Base-by-base conservation (phyloP, 2,329 filamentous ascomycete genomes). In the Cadophora gregata region DNA sequence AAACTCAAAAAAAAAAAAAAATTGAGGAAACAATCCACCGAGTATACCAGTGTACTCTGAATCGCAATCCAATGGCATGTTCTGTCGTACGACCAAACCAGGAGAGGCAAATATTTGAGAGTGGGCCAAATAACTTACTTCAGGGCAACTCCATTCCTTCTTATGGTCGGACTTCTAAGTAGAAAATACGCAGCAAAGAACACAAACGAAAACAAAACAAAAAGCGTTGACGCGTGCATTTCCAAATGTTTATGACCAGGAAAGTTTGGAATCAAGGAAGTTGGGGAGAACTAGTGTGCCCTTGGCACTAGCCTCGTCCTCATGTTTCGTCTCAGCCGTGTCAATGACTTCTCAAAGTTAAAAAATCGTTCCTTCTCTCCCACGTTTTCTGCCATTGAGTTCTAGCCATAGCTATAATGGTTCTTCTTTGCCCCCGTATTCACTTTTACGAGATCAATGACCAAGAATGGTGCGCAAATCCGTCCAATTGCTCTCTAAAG, bases 401-500 rank as follows among this genome's bases (percentile, higher is more conserved):
- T 48, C n/a, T 50, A 27, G 21, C 5, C 12, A 7, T 25, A 33
- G 27, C 53, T 24, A 59, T 25, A 50, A 85, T 84, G 81, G 79
- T 82, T 50, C 81, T 85, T 59, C 78, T 84, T 47, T 76, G 87
- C 64, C 86, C 85, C 8, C 84, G 87, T 9, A 80, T 88, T 77
- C 87, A 90, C 75, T 83, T 90, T 71, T 88, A 88, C 70, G 89
- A 91, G 80, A 88, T 91, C 69, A 84, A 88, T 70, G 89, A 91
- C 74, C 87, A 89, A 77, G 72, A 84, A 64, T 91, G 89, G 88
- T 90, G 80, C 65, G 78, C 70, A 56, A 21, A 7, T 62, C 60
- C 55, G 58, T 62, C 38, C 62, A 58, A 61, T 56, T 21, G 42
- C 42, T 50, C 24, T 24, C 12, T 14, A 12, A 48, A 25, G 27